Percentiles rank a stretch among this genome's conserved stretches.
phyloP scores from a whole-genome alignment of 2,329 filamentous ascomycete genomes.

The Macrophomina pseudophaseolina region DNA sequence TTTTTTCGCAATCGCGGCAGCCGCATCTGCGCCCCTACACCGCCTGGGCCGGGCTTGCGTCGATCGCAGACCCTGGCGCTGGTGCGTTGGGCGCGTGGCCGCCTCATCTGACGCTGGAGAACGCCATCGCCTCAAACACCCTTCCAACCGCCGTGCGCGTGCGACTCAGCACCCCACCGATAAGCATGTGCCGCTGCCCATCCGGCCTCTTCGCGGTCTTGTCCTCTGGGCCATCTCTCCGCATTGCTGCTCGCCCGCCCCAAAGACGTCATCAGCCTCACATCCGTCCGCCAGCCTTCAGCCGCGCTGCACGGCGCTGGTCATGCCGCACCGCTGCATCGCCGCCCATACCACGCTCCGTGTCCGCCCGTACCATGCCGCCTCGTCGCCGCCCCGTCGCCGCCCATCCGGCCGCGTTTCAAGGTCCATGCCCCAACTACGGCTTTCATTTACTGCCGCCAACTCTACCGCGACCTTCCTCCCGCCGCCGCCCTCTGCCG shows the following conservation, averaged over 20 bases:
- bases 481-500: background rate
- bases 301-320: too few relatives aligned
- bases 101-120: slow-evolving; percentile 7
- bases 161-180: slow-evolving; percentile 2
- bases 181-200: background rate
- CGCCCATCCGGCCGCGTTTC: background rate
- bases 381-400: background rate
- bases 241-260: background rate
- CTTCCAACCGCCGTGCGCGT: slow-evolving; percentile 5
- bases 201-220: background rate
- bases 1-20: slow-evolving; percentile 10
- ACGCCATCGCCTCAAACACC: background rate
- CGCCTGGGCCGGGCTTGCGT: slow-evolving; percentile 3
- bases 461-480: background rate
- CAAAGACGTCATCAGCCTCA: background rate
- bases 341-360: too few relatives aligned
- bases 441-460: background rate
- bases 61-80: slow-evolving; percentile 21
- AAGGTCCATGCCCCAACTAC: background rate
- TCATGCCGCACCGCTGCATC: too few relatives aligned
- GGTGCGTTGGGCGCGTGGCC: slow-evolving; percentile 10
- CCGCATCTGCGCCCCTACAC: slow-evolving; percentile 10
- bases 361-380: background rate
- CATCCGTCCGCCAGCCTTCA: background rate
- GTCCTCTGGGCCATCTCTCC: background rate